Evolutionary conservation across 2,329 filamentous ascomycete genomes (phyloP), one percentile per base, ranked within the genome.

Genomic region (Dothistroma pini): DNA sequence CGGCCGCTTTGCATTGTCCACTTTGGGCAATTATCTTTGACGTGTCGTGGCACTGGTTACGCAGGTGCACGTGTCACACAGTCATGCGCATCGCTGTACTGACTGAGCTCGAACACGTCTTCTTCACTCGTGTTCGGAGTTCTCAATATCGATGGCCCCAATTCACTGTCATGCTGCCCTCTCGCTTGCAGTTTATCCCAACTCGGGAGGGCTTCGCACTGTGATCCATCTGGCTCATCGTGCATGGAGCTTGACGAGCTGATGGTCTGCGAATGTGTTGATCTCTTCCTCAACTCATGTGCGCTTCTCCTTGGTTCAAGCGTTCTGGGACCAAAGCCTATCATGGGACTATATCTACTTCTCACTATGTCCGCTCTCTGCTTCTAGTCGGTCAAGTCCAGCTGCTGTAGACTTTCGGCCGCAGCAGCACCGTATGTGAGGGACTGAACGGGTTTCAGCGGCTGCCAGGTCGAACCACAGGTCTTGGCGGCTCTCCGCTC

Each of bases 271-370:
- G 44, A 48, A 22, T 22, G 44, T 16, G 44, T 48, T 22, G 44
- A 16, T 48, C 44, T 48, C 44, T 22, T 48, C 16, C 21, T 48
- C 44, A 48, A 22, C 44, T 48, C 44, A 22, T 48, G 21, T n/a
- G 16, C 44, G 44, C 21, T 22, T n/a, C 44, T 6, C 21, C 44
- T 7, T 48, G 57, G 57, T 12, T 47, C 49, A n/a, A 58, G 29
- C 14, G 57, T 58, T 12, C 57, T 49, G 5, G 49, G 34, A 4
- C 57, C 57, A 31, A 47, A 54, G 21, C 57, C 57, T 10, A 58
- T 21, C 12, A 54, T 58, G 3, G 57, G 57, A 31, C 57, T 41
- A 14, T 29, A 19, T 12, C 35, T 32, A 31, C 35, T 44, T 35
- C 25, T 54, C 34, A 58, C n/a, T 9, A 44, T 44, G 14, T 22